Evolutionary conservation across 2,329 filamentous ascomycete species (phyloP).

Genomic region (Verticillium klebahnii): DNA sequence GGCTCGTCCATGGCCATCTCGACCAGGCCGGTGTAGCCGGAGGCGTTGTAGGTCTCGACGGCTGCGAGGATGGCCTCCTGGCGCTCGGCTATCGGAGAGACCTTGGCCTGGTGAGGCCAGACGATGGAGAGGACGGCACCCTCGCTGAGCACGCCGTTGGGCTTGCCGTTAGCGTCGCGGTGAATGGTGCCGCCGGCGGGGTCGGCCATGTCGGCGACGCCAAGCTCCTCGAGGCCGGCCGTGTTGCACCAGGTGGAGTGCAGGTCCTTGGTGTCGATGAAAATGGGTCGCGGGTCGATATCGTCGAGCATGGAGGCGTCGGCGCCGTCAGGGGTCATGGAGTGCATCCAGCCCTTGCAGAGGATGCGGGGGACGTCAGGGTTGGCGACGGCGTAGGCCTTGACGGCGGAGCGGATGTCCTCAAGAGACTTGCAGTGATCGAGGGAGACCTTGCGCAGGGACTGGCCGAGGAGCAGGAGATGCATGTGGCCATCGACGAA

Average conservation of each 20-base stretch:
- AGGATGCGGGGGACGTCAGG: slow-evolving; percentile 44
- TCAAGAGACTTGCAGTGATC: slow-evolving; percentile 41
- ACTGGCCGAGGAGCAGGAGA: slow-evolving; percentile 48
- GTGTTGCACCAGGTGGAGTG: slow-evolving; percentile 54
- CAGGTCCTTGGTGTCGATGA: slow-evolving; percentile 51
- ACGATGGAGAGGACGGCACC: slow-evolving; percentile 47
- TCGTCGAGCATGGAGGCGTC: slow-evolving; percentile 45
- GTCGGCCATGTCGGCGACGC: slow-evolving; percentile 36
- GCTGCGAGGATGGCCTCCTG: slow-evolving; percentile 43
- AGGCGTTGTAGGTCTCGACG: slow-evolving; percentile 42
- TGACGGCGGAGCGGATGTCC: slow-evolving; percentile 44
- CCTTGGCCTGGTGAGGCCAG: slow-evolving; percentile 48
- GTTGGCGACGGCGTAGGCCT: slow-evolving; percentile 38
- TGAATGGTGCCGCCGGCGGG: slow-evolving; percentile 49
- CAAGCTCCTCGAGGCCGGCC: slow-evolving; percentile 44
- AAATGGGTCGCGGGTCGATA: slow-evolving; percentile 49
- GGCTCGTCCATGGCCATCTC: slow-evolving; percentile 61
- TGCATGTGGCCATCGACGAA: slow-evolving; percentile 57
- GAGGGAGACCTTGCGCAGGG: slow-evolving; percentile 45
- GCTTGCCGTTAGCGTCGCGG: slow-evolving; percentile 40
- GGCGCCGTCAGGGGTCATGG: slow-evolving; percentile 39
- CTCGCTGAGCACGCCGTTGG: slow-evolving; percentile 47
- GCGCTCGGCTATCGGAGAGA: slow-evolving; percentile 42
- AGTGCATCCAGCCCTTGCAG: slow-evolving; percentile 53
- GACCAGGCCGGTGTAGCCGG: slow-evolving; percentile 50